phyloP scores from a whole-genome alignment of 2,329 filamentous ascomycete genomes.

The Cercospora sesami region DNA sequence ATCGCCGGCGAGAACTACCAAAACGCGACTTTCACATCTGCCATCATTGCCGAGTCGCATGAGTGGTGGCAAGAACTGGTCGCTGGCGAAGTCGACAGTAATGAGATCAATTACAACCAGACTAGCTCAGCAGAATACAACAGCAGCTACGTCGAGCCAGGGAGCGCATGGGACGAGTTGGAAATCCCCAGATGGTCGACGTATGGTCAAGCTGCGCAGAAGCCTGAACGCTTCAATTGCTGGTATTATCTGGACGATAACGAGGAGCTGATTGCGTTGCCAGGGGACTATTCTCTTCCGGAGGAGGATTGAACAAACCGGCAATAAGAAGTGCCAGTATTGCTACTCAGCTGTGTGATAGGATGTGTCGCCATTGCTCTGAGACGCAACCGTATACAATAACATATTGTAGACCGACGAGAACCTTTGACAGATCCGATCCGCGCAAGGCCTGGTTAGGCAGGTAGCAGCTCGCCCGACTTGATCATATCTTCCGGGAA shows the following conservation, averaged over 20 bases:
- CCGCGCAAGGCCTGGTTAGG: background rate
- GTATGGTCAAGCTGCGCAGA: slow-evolving; percentile 8
- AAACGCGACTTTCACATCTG: slow-evolving; percentile 1
- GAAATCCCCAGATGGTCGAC: slow-evolving; percentile 8
- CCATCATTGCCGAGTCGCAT: slow-evolving; percentile 3
- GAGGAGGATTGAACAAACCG: background rate
- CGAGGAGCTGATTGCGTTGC: slow-evolving; percentile 9
- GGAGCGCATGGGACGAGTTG: slow-evolving; percentile 6
- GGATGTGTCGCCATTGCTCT: no score
- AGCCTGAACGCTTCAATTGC: slow-evolving; percentile 2
- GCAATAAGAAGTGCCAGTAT: background rate
- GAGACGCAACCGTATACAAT: no score
- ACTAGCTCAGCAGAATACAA: background rate
- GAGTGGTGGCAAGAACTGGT: slow-evolving; percentile 10
- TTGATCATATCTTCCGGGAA: slow-evolving; percentile 6
- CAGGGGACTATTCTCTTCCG: background rate
- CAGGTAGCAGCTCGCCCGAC: background rate
- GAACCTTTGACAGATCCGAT: background rate
- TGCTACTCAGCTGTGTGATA: background rate
- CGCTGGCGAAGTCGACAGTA: slow-evolving; percentile 6
- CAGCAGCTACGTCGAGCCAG: slow-evolving; percentile 1
- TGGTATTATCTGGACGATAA: slow-evolving; percentile 6
- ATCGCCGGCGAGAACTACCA: slow-evolving; percentile 3
- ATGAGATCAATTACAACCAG: slow-evolving; percentile 12
- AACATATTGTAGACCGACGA: no score